A percentile compares a stretch with the other conserved stretches of the same genome.
These are phyloP conservation scores for Chrysophaeum taylorii DNA, from an alignment of 352 stramenopile species.

Conservation along the genomic window DNA sequence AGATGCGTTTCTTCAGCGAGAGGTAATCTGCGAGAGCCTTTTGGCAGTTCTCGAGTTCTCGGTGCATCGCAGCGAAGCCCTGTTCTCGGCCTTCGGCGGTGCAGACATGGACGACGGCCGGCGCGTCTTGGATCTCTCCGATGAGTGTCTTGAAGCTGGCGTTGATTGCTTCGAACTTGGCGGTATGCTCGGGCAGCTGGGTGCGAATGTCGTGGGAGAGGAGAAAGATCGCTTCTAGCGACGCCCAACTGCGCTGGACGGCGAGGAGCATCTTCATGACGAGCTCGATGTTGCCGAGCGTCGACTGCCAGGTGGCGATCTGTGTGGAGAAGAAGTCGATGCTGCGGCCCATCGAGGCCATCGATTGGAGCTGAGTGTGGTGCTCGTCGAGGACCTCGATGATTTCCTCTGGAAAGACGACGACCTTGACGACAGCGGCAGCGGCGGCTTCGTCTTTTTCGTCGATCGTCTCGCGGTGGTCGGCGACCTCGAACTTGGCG, in stretches of 20 bases:
- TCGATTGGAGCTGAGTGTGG: slow-evolving; percentile 70
- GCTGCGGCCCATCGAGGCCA: slow-evolving; percentile 71
- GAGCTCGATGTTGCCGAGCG: slow-evolving; percentile 65
- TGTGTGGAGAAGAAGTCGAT: slow-evolving; percentile 72
- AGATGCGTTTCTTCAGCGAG: slow-evolving; percentile 78
- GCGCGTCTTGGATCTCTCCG: slow-evolving; percentile 48
- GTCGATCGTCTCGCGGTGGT: slow-evolving; percentile 60
- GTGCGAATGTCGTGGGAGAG: slow-evolving; percentile 64
- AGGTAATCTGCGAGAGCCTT: slow-evolving; percentile 77
- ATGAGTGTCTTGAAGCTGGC: slow-evolving; percentile 58
- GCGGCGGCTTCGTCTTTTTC: too few species aligned
- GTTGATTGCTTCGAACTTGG: slow-evolving; percentile 71
- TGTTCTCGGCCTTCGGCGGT: slow-evolving; percentile 57
- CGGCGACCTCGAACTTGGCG: slow-evolving; percentile 61
- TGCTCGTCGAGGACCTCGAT: slow-evolving; percentile 75
- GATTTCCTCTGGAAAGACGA: slow-evolving; percentile 62
- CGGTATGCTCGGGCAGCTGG: slow-evolving; percentile 66
- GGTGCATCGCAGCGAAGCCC: slow-evolving; percentile 53
- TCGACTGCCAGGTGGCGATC: slow-evolving; percentile 66
- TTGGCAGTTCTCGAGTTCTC: slow-evolving; percentile 71
- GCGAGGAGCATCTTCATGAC: slow-evolving; percentile 70
- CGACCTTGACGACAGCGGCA: slow-evolving; percentile 59
- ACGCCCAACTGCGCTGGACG: slow-evolving; percentile 68
- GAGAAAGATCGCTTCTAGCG: slow-evolving; percentile 73
- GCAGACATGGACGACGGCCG: slow-evolving; percentile 45